Evolutionary conservation across 177 flowering plant species (phyloP).

Genomic region (Vitis hybrid): DNA sequence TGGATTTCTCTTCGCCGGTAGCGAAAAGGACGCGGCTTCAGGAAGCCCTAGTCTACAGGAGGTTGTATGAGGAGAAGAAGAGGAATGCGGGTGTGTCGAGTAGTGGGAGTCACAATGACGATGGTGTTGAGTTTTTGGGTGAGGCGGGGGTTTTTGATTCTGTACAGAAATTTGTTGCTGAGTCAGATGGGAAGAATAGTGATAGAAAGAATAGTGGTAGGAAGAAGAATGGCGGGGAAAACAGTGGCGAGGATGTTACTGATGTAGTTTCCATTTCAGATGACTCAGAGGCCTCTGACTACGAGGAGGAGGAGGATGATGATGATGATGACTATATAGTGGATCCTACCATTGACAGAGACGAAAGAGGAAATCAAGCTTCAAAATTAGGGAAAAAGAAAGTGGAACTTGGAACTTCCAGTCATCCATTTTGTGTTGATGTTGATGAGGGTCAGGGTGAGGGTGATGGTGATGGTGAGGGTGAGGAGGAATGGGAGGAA

Average conservation of each 20-base stretch:
- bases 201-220: no score
- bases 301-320: background rate
- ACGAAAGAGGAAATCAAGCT: background rate
- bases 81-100: background rate
- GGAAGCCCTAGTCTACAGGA: background rate
- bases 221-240: no score
- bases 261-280: background rate
- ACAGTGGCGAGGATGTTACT: constrained; percentile 2
- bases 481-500: no score
- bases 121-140: background rate
- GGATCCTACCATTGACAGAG: background rate
- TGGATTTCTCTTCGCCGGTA: constrained; percentile 5
- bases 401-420: background rate
- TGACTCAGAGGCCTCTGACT: background rate
- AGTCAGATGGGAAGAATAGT: no score
- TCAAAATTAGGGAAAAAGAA: background rate
- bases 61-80: constrained; percentile 7
- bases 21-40: constrained; percentile 13
- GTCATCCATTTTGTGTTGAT: constrained; percentile 1
- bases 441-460: no score
- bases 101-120: background rate
- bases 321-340: background rate
- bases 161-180: background rate
- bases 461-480: no score
- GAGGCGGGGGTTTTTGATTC: constrained; percentile 4